Conservation (phyloP, 768 basidiomycete genomes). For the Plicaturopsis crispa region DNA sequence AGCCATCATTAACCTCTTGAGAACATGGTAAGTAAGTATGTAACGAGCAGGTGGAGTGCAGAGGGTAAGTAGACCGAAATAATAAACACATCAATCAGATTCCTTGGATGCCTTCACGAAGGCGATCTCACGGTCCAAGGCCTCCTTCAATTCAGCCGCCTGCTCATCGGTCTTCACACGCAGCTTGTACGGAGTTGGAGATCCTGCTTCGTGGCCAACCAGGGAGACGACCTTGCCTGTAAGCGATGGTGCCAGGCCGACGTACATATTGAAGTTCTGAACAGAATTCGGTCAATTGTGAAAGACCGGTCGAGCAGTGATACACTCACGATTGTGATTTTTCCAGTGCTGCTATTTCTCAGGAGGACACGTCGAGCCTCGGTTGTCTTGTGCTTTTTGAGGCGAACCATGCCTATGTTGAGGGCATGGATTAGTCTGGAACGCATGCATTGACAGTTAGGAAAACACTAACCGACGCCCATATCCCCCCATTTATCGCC, state of each 20-base stretch:
- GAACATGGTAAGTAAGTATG: no score
- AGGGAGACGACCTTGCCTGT: conserved; percentile 52
- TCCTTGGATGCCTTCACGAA: conserved; percentile 37
- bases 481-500: conserved; percentile 57
- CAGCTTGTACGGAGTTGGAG: conserved; percentile 53
- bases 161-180: conserved; percentile 53
- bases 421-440: conserved; percentile 1
- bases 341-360: conserved; percentile 69
- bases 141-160: conserved; percentile 48
- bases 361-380: conserved; percentile 53
- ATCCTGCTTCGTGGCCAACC: conserved; percentile 51
- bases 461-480: conserved; percentile 48
- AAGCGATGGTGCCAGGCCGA: conserved; percentile 45
- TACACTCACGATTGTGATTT: conserved; percentile 59
- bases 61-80: no score
- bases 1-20: no score
- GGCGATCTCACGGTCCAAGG: conserved; percentile 55
- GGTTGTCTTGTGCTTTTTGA: conserved; percentile 70
- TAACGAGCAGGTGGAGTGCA: no score
- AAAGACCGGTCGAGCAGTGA: conserved; percentile 1
- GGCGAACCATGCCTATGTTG: conserved; percentile 48
- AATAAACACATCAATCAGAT: conserved; percentile 11
- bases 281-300: conserved; percentile 4
- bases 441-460: not conserved
- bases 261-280: conserved; percentile 73